Conservation (phyloP, 2,329 filamentous ascomycete species). For the Keithomyces neogunnii region DNA sequence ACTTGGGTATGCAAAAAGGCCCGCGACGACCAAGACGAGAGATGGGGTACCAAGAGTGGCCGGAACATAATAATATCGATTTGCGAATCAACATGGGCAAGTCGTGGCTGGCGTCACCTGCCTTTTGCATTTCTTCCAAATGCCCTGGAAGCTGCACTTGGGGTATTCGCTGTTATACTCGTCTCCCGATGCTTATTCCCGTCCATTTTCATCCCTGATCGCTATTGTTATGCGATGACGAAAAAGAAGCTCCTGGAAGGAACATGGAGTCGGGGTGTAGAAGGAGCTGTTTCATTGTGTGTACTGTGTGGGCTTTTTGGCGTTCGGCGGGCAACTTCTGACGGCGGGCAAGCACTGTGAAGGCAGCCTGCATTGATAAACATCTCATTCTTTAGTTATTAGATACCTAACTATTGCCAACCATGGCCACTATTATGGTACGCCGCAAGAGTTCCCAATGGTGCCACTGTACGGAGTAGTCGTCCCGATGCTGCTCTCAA, state of each 20-base stretch:
- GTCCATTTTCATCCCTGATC: no score
- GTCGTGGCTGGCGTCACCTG: no score
- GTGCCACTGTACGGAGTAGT: background rate
- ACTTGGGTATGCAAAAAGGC: no score
- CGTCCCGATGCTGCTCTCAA: background rate
- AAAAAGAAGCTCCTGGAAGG: background rate
- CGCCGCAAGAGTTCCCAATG: background rate
- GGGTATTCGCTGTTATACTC: no score
- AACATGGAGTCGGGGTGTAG: background rate
- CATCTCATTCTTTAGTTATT: background rate
- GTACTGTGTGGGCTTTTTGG: background rate
- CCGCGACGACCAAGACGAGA: no score
- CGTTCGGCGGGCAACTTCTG: constrained; percentile 1
- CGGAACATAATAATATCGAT: no score
- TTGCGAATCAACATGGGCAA: no score
- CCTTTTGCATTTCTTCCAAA: background rate
- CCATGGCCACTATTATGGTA: background rate
- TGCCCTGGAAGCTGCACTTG: no score
- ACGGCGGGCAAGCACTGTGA: background rate
- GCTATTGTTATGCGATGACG: no score
- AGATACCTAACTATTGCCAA: constrained; percentile 1
- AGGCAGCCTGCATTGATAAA: constrained; percentile 1
- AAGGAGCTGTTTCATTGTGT: background rate
- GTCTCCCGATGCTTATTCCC: no score
- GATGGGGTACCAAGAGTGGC: no score